Evolutionary conservation across 129 eudicot species (phyloP).

Genomic region (Lonicera japonica): DNA sequence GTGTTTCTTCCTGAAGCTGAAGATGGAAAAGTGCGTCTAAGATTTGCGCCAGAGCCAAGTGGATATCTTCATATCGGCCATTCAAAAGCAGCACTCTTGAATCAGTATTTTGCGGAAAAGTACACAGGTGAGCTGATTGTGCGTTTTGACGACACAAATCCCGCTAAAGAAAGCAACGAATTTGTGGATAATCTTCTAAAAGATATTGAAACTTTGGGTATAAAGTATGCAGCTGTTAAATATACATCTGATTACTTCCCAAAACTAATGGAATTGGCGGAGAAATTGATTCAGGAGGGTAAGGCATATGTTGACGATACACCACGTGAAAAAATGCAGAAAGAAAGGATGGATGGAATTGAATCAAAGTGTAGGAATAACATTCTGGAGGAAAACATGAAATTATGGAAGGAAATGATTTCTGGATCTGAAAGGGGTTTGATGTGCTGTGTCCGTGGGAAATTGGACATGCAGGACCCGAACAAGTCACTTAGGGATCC

Average conservation of each 20-base stretch:
- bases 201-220: constrained; percentile 71
- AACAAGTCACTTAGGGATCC: too few relatives aligned
- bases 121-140: constrained; percentile 69
- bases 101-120: constrained; percentile 71
- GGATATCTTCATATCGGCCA: constrained; percentile 96
- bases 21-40: constrained; percentile 74
- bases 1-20: constrained; percentile 84
- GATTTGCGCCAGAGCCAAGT: constrained; percentile 98
- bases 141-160: constrained; percentile 95
- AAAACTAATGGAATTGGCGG: constrained; percentile 71
- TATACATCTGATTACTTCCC: constrained; percentile 91
- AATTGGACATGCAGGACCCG: too few relatives aligned
- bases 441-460: too few relatives aligned
- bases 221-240: constrained; percentile 53
- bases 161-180: constrained; percentile 85
- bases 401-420: too few relatives aligned
- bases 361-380: too few relatives aligned
- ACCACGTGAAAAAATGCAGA: constrained; percentile 82
- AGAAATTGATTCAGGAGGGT: constrained; percentile 54
- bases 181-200: constrained; percentile 73
- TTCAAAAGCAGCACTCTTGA: too few relatives aligned
- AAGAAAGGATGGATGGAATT: too few relatives aligned
- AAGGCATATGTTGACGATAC: constrained; percentile 91
- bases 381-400: too few relatives aligned
- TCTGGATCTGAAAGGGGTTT: too few relatives aligned